Base-by-base conservation (phyloP, 306 rosid species). In the Arachis hypogaea region DNA sequence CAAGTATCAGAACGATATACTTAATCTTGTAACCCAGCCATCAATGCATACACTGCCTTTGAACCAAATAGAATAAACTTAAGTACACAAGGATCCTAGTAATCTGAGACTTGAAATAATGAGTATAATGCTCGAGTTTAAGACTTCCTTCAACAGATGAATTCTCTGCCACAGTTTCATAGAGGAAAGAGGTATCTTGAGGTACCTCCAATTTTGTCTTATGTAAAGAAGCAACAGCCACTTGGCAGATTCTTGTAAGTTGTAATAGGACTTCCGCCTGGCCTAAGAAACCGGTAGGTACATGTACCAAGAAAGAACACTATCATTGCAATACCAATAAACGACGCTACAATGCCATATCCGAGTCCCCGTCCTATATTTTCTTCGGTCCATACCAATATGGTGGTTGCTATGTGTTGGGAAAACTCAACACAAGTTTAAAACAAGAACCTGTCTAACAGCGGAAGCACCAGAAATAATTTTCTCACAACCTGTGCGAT, bases 301-400 rank as follows among this genome's bases (percentile, higher is more conserved):
- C 83, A 76, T 69, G 93, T 87, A 66, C 98, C 98, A 0, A 85
- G 58, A 75, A 93, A 80, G 88, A 93, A 90, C 68, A 93, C 78
- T 67, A 72, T n/a, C 45, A 90, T 86, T 41, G 87, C 95, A 16
- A 88, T 29, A 8, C 72, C 92, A 86, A 93, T 86, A 63, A 82
- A 88, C n/a, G 84, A 36, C 36, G 97, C 88, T 59, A 90, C 89
- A 79, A 93, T 88, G 77, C 97, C 96, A 79, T 90, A 93, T 84
- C 98, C 97, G 44, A 93, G 63, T 3, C 98, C 98, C 98, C 97
- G 90, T 12, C 98, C 96, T 9, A 87, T 85, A 82, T 93, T 90
- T 80, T 90, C 98, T 84, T 93, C 93, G 77, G 84, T 62, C 90
- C 89, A 93, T 28, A 93, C 98, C 80, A 88, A 44, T 6, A 87